phyloP scores from a whole-genome alignment of 257 asterid species.

The Forsythia viridissima region DNA sequence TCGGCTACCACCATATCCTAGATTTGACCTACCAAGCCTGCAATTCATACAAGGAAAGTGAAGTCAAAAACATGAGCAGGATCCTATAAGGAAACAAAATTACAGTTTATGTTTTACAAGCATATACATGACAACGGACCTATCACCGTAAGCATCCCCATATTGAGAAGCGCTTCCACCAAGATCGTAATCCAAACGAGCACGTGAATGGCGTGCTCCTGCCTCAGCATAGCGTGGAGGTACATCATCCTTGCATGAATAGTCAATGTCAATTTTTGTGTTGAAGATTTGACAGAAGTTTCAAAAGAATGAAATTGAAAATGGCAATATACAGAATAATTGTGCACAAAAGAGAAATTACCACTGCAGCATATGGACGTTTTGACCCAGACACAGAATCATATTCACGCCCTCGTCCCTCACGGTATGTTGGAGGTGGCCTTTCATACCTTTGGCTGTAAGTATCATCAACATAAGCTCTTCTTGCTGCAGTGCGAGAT shows the following conservation, averaged over 20 bases:
- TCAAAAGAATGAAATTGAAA: neutral
- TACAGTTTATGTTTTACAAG: neutral
- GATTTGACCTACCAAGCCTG: constrained; percentile 82
- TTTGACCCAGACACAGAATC: constrained; percentile 82
- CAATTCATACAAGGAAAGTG: neutral
- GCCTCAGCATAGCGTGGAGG: constrained; percentile 83
- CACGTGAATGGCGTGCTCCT: constrained; percentile 86
- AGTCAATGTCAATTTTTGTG: constrained; percentile 13
- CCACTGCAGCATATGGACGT: constrained; percentile 82
- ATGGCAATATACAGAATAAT: constrained; percentile 6
- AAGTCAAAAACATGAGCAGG: constrained; percentile 3
- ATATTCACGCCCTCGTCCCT: constrained; percentile 72
- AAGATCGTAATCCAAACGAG: constrained; percentile 83
- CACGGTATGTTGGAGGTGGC: constrained; percentile 79
- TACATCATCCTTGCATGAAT: constrained; percentile 62
- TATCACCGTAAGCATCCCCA: constrained; percentile 78
- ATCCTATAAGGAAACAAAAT: neutral
- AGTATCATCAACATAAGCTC: constrained; percentile 80
- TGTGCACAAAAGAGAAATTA: constrained; percentile 25
- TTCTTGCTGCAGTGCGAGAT: constrained; percentile 66
- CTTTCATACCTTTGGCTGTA: constrained; percentile 83
- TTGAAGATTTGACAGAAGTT: neutral
- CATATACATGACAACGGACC: constrained; percentile 43
- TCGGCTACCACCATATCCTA: constrained; percentile 76
- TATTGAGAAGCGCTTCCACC: constrained; percentile 76